phyloP scores from a whole-genome alignment of 176 grass and related monocot species.

The Oryza brachyantha region DNA sequence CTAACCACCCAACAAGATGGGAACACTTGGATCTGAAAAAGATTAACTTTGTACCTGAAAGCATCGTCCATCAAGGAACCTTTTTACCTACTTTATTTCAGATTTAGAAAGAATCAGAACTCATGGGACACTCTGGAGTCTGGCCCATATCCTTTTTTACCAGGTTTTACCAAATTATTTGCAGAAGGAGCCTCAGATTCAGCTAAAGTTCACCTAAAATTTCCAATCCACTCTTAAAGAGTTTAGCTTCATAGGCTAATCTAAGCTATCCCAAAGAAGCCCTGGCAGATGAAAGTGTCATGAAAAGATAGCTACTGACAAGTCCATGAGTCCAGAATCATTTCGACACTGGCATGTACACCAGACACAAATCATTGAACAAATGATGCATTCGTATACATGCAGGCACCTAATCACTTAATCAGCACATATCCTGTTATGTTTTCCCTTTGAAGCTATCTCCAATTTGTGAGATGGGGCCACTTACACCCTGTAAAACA shows the following conservation, averaged over 20 bases:
- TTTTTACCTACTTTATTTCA: background rate
- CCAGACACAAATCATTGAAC: background rate
- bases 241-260: no score
- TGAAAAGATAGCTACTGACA: background rate
- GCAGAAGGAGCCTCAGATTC: background rate
- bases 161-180: background rate
- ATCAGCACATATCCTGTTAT: background rate
- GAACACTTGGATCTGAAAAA: slow-evolving; percentile 9
- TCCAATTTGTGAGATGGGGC: background rate
- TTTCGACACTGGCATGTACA: background rate
- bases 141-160: background rate
- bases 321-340: background rate
- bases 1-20: slow-evolving; percentile 21
- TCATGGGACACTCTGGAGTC: no score
- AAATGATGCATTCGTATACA: background rate
- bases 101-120: background rate
- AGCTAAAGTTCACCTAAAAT: background rate
- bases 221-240: background rate
- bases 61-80: background rate
- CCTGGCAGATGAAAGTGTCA: background rate
- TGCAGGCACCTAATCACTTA: background rate
- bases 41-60: background rate
- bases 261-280: background rate
- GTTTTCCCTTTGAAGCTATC: background rate
- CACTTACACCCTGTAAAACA: slow-evolving; percentile 26